Base-by-base conservation (phyloP, 75 land plant species). In the Cunninghamia lanceolata region DNA sequence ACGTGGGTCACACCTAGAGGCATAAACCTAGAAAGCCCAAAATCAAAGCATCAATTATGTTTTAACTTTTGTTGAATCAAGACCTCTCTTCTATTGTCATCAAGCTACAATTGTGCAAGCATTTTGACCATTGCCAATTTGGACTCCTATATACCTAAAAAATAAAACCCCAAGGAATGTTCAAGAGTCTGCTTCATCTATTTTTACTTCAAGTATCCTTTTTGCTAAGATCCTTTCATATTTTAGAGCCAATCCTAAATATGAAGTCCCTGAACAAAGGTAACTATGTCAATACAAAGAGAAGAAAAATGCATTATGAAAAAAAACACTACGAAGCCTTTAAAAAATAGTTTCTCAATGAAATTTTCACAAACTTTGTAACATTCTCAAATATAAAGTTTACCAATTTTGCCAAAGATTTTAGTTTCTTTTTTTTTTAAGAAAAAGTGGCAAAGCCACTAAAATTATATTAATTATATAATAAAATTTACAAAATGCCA, bases 1-100 rank as follows among this genome's bases (percentile, higher is more conserved):
- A 88, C 85, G 32, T 90, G 91, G 25, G 89, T 88, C 10, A 85
- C 89, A n/a, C 86, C 87, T 8, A 70, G 25, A 17, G n/a, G n/a
- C n/a, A n/a, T n/a, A n/a, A n/a, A n/a, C n/a, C n/a, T n/a, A n/a
- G n/a, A n/a, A n/a, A n/a, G 84, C n/a, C n/a, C n/a, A n/a, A n/a
- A 14, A 88, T 70, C 17, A 88, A 88, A 39, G 88, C 45, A 35
- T 54, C 46, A 28, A 88, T 86, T 28, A 79, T 83, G 28, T 86
- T 86, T n/a, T n/a, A n/a, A n/a, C n/a, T n/a, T n/a, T 35, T 84
- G 85, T 42, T 88, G 88, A 50, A 47, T 88, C 52, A 88, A 35
- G 81, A 53, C 53, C 8, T 74, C 88, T 81, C 87, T 88, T 38
- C 87, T 78, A 34, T 88, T 42, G 45, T 86, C 89, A 45, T 88